Conservation (phyloP, 2,329 filamentous ascomycete species). For the Talaromyces rugulosus region DNA sequence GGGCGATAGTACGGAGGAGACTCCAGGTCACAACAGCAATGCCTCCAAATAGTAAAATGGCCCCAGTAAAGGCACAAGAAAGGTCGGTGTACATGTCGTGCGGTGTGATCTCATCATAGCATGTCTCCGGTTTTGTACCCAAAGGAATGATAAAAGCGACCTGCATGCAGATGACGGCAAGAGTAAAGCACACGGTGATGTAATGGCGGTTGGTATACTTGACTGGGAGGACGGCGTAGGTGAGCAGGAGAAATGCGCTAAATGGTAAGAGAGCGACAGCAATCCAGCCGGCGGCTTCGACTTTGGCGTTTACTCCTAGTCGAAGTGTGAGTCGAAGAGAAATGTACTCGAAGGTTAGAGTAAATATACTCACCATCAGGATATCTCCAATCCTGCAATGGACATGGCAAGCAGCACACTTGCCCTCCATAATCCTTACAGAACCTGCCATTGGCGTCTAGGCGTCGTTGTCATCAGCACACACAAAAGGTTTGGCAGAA, state of each 20-base stretch:
- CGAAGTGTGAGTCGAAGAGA: conserved; percentile 20
- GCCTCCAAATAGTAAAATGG: conserved; percentile 80
- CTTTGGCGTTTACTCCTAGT: conserved; percentile 52
- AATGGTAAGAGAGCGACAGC: conserved; percentile 70
- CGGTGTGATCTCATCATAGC: conserved; percentile 85
- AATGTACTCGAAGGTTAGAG: neutral
- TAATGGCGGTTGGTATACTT: conserved; percentile 93
- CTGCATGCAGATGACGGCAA: conserved; percentile 76
- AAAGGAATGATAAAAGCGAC: conserved; percentile 89
- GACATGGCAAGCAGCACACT: conserved; percentile 85
- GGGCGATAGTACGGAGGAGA: conserved; percentile 82
- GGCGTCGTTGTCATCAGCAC: neutral
- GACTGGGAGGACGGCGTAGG: conserved; percentile 74
- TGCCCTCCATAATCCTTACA: conserved; percentile 51
- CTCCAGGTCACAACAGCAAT: conserved; percentile 81
- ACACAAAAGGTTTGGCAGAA: neutral
- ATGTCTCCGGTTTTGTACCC: conserved; percentile 72
- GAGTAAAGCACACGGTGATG: conserved; percentile 78
- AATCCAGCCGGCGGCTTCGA: conserved; percentile 72
- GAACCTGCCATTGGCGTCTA: conserved; percentile 59
- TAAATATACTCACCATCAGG: conserved; percentile 45
- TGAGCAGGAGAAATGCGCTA: conserved; percentile 71
- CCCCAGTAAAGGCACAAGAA: conserved; percentile 82
- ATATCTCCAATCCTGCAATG: conserved; percentile 73
- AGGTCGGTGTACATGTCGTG: conserved; percentile 81